Conservation (phyloP, 2,329 filamentous ascomycete species). For the Coleophoma eucalyptorum region DNA sequence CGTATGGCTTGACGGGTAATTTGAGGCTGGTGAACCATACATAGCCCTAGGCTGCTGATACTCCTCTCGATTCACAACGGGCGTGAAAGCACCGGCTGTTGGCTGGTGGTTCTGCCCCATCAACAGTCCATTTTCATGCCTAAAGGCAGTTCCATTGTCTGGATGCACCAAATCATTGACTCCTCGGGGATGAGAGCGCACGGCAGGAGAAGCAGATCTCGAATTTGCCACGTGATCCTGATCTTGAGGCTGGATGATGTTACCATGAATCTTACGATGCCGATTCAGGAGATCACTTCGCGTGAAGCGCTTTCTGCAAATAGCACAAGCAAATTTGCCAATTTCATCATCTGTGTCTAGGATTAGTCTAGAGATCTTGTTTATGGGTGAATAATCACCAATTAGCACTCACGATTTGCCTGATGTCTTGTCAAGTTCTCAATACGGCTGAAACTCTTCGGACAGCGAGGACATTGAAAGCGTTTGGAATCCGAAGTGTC, state of each 20-base stretch:
- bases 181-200: conserved; percentile 2
- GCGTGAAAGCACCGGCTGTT: not conserved
- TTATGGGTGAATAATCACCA: not conserved
- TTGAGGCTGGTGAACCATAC: not conserved
- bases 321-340: conserved; percentile 21
- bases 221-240: not conserved
- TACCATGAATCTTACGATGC: conserved; percentile 21
- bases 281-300: conserved; percentile 24
- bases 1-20: not conserved
- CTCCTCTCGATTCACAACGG: conserved; percentile 1
- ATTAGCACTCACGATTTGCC: conserved; percentile 22
- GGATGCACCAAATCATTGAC: conserved; percentile 6
- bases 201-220: conserved; percentile 3
- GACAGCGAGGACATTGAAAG: conserved; percentile 23
- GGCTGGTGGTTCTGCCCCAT: not conserved
- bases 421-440: conserved; percentile 26
- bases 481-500: conserved; percentile 2
- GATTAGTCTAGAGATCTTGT: not conserved
- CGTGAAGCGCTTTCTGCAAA: conserved; percentile 24
- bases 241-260: conserved; percentile 7
- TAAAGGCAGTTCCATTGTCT: conserved; percentile 3
- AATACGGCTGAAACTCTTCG: conserved; percentile 25
- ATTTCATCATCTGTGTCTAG: conserved; percentile 19
- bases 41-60: not conserved
- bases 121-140: not conserved